A percentile compares a stretch with the other conserved stretches of the same genome.
Conservation (phyloP, 1,284 basidiomycete genomes). For the Sphagnurus paluster region DNA sequence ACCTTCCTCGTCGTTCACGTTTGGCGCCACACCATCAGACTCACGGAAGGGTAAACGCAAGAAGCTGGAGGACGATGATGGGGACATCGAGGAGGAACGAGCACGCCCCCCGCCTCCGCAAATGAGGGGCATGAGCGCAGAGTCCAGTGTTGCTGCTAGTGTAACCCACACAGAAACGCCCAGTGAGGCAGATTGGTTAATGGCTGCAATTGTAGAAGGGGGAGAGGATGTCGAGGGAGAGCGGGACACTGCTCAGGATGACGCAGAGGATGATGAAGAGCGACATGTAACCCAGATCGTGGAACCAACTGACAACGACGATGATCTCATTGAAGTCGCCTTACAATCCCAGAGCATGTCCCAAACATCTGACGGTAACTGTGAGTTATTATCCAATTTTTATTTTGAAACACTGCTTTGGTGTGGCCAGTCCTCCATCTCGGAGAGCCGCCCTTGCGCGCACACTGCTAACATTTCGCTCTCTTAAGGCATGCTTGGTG, state of each 20-base stretch:
- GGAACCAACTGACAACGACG: slow-evolving; percentile 38
- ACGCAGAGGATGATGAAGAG: slow-evolving; percentile 27
- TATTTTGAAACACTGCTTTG: slow-evolving; percentile 30
- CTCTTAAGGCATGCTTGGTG: slow-evolving; percentile 53
- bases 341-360: slow-evolving; percentile 14
- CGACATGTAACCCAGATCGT: slow-evolving; percentile 47
- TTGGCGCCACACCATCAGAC: slow-evolving; percentile 51
- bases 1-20: slow-evolving; percentile 39
- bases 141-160: slow-evolving; percentile 67
- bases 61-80: slow-evolving; percentile 82
- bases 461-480: slow-evolving; percentile 55
- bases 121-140: slow-evolving; percentile 46
- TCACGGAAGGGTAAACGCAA: slow-evolving; percentile 79
- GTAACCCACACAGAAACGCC: slow-evolving; percentile 68
- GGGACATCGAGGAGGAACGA: slow-evolving; percentile 69
- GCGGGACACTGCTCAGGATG: slow-evolving; percentile 40
- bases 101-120: slow-evolving; percentile 64
- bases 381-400: slow-evolving; percentile 43
- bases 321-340: slow-evolving; percentile 37
- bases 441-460: slow-evolving; percentile 36
- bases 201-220: slow-evolving; percentile 78
- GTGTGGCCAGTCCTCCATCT: slow-evolving; percentile 39
- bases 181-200: slow-evolving; percentile 80
- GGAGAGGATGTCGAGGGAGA: slow-evolving; percentile 45
- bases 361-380: slow-evolving; percentile 28